Percentiles rank a stretch among this genome's conserved stretches.
These are phyloP conservation scores for Nannizzia gypsea DNA, from an alignment of 2,329 filamentous ascomycete genomes.

Conservation along the genomic window DNA sequence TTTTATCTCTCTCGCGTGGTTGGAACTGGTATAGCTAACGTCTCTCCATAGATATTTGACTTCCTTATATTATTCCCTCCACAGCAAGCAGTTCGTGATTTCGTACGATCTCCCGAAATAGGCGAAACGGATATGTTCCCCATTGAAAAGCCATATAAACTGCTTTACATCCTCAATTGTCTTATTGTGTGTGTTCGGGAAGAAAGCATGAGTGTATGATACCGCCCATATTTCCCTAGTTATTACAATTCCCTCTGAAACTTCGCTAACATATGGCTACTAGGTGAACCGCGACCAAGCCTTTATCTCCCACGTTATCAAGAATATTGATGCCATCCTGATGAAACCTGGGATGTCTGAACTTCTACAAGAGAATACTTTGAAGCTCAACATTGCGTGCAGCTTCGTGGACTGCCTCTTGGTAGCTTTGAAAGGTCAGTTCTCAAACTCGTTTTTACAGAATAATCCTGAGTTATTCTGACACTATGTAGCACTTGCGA, in stretches of 20 bases:
- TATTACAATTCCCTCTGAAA: not conserved
- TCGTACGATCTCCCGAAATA: constrained; percentile 45
- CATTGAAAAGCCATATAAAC: constrained; percentile 56
- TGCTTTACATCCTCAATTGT: constrained; percentile 59
- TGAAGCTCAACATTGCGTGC: constrained; percentile 41
- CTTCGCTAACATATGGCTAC: constrained; percentile 15
- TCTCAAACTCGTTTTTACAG: not conserved
- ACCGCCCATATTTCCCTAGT: not conserved
- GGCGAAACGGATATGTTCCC: constrained; percentile 55
- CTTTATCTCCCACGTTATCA: constrained; percentile 37
- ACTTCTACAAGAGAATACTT: constrained; percentile 31
- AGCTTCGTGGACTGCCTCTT: constrained; percentile 48
- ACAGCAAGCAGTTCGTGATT: constrained; percentile 49
- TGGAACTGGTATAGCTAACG: constrained; percentile 7
- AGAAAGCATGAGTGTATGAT: constrained; percentile 28
- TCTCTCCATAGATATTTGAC: constrained; percentile 46
- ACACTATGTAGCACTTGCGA: constrained; percentile 14
- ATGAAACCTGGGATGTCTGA: constrained; percentile 45
- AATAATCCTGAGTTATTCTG: not conserved
- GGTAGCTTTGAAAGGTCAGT: constrained; percentile 44
- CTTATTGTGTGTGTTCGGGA: constrained; percentile 50
- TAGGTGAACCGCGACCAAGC: constrained; percentile 23
- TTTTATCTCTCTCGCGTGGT: not conserved
- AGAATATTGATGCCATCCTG: constrained; percentile 49
- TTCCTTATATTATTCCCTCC: constrained; percentile 61